These are phyloP conservation scores for Nemophila menziesii DNA, from an alignment of 257 asterid genomes.

Conservation along the genomic window DNA sequence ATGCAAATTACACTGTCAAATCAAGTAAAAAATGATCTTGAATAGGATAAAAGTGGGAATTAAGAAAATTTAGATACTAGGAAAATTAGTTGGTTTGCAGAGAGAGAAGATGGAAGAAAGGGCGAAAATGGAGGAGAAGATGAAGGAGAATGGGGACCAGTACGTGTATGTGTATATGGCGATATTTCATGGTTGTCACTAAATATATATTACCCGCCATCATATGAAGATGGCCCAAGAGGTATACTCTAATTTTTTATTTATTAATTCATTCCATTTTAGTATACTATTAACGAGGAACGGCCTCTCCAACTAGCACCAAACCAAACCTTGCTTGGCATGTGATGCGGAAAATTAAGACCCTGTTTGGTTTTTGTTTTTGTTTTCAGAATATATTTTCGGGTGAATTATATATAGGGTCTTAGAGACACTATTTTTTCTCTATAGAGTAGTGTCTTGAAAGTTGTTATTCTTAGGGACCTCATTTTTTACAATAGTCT, in stretches of 20 bases:
- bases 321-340: not conserved
- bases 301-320: not conserved
- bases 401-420: no score
- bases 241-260: not conserved
- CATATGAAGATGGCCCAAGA: not conserved
- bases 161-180: constrained; percentile 2
- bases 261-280: no score
- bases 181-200: constrained; percentile 41
- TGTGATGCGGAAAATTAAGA: no score
- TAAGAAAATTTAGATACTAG: not conserved
- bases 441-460: no score
- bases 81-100: not conserved
- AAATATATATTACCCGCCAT: constrained; percentile 6
- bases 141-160: constrained; percentile 27
- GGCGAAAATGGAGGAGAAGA: constrained; percentile 47
- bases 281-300: not conserved
- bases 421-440: no score
- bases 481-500: no score
- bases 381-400: no score
- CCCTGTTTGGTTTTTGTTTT: no score
- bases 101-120: constrained; percentile 4
- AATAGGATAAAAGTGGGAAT: not conserved
- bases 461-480: no score
- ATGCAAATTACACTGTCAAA: not conserved
- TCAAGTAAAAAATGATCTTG: not conserved